Conservation (phyloP, 352 stramenopile species). For the Pythium phragmiticola region DNA sequence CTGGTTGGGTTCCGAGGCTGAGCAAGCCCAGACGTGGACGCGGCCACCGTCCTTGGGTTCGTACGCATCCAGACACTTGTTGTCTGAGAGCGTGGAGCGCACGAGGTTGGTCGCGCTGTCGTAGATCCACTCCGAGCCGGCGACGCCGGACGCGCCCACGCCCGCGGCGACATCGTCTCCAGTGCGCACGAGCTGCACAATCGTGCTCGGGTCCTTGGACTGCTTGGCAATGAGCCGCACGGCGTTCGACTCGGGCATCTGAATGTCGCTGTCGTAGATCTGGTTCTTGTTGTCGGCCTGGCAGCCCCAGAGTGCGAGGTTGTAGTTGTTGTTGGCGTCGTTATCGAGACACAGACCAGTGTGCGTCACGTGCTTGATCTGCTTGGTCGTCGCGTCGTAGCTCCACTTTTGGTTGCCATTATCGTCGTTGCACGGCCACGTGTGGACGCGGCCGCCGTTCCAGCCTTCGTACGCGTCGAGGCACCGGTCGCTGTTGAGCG, state of each 20-base stretch:
- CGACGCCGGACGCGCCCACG: constrained; percentile 24
- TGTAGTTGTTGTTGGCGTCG: constrained; percentile 44
- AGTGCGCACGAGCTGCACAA: constrained; percentile 39
- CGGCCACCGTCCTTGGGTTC: constrained; percentile 48
- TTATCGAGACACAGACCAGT: constrained; percentile 58
- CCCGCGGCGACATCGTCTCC: constrained; percentile 28
- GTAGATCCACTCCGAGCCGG: constrained; percentile 46
- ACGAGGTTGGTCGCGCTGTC: constrained; percentile 40
- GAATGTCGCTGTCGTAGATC: constrained; percentile 34
- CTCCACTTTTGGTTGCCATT: constrained; percentile 70
- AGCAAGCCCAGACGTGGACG: constrained; percentile 60
- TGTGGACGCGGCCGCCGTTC: constrained; percentile 51
- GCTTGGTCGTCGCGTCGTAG: constrained; percentile 45
- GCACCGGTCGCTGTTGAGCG: constrained; percentile 66
- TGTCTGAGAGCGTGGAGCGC: constrained; percentile 40
- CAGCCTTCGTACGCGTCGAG: constrained; percentile 54
- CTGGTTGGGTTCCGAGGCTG: constrained; percentile 53
- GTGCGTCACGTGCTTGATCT: constrained; percentile 44
- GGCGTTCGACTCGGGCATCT: constrained; percentile 23
- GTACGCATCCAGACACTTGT: constrained; percentile 59
- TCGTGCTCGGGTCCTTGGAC: constrained; percentile 24
- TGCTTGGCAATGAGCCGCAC: constrained; percentile 45
- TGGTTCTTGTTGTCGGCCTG: constrained; percentile 56
- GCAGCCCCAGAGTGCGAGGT: constrained; percentile 62
- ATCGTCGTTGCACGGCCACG: constrained; percentile 50